Evolutionary conservation across 768 basidiomycete species (phyloP).

Genomic region (Leccinum sublutescens): DNA sequence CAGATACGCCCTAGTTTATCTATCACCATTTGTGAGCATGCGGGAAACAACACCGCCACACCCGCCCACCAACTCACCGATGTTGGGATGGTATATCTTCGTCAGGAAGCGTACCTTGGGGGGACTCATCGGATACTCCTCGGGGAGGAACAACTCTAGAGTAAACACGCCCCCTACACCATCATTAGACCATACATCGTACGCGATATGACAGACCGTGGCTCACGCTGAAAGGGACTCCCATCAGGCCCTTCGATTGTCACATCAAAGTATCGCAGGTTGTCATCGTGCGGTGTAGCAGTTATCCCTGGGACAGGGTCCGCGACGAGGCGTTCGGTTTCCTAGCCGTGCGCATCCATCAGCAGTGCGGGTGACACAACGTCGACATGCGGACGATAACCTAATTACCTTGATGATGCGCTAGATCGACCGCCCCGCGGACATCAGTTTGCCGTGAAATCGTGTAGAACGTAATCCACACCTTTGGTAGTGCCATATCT

Average conservation of each 20-base stretch:
- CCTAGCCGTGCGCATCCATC: conserved; percentile 48
- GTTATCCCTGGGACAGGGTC: conserved; percentile 98
- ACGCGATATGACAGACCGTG: background rate
- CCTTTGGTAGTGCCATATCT: conserved; percentile 39
- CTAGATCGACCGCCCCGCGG: conserved; percentile 28
- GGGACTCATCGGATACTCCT: conserved; percentile 99
- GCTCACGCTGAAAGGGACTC: conserved; percentile 86
- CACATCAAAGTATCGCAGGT: conserved; percentile 97
- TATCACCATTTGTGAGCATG: conserved; percentile 35
- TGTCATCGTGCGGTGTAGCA: conserved; percentile 95
- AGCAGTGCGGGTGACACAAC: conserved; percentile 22
- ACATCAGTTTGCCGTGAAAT: conserved; percentile 2
- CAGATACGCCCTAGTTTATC: conserved; percentile 99
- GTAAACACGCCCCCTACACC: conserved; percentile 82
- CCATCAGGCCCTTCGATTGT: conserved; percentile 93
- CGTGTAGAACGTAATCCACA: conserved; percentile 6
- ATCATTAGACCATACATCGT: conserved; percentile 7
- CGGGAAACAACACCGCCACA: conserved; percentile 19
- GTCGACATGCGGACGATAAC: conserved; percentile 4
- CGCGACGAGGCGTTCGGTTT: conserved; percentile 93
- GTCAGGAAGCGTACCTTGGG: conserved; percentile 98
- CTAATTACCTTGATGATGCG: conserved; percentile 52
- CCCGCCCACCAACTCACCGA: conserved; percentile 60
- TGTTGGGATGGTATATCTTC: conserved; percentile 99
- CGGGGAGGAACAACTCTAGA: conserved; percentile 96